These are phyloP conservation scores for Yamadazyma epiphylla DNA, from an alignment of 1,139 yeast species.

Conservation along the genomic window DNA sequence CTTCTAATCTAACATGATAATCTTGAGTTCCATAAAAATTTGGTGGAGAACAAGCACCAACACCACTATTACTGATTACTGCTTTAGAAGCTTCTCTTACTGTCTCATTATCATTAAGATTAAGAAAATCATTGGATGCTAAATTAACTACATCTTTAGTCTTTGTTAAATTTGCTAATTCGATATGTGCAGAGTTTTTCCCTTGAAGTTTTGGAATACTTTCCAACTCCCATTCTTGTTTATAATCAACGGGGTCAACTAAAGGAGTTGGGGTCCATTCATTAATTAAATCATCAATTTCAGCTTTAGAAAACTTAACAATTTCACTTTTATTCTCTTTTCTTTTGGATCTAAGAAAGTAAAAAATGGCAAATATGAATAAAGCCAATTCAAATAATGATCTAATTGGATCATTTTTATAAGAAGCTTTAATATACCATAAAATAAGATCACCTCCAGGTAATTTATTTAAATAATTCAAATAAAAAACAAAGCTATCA, in stretches of 20 bases:
- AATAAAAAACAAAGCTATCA: constrained; percentile 32
- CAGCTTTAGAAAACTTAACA: constrained; percentile 60
- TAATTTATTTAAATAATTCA: constrained; percentile 36
- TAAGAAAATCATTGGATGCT: constrained; percentile 60
- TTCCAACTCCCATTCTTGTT: constrained; percentile 60
- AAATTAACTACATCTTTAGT: constrained; percentile 49
- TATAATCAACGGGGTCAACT: constrained; percentile 48
- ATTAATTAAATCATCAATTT: constrained; percentile 76
- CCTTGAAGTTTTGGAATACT: constrained; percentile 64
- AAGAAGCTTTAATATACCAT: constrained; percentile 81
- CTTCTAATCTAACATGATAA: constrained; percentile 79
- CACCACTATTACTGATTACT: constrained; percentile 72
- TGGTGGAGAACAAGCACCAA: constrained; percentile 98
- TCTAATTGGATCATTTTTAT: constrained; percentile 90
- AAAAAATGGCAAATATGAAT: constrained; percentile 79
- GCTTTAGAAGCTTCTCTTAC: constrained; percentile 56
- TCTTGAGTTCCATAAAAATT: constrained; percentile 97
- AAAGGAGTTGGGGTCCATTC: constrained; percentile 93
- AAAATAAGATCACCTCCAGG: constrained; percentile 84
- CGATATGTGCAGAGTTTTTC: constrained; percentile 49
- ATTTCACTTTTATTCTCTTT: constrained; percentile 73
- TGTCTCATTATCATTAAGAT: constrained; percentile 44
- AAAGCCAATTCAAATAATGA: constrained; percentile 77
- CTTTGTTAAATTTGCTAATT: constrained; percentile 15
- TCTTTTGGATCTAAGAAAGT: constrained; percentile 78